phyloP scores from a whole-genome alignment of 495 filamentous ascomycete genomes.

The Neurospora discreta region DNA sequence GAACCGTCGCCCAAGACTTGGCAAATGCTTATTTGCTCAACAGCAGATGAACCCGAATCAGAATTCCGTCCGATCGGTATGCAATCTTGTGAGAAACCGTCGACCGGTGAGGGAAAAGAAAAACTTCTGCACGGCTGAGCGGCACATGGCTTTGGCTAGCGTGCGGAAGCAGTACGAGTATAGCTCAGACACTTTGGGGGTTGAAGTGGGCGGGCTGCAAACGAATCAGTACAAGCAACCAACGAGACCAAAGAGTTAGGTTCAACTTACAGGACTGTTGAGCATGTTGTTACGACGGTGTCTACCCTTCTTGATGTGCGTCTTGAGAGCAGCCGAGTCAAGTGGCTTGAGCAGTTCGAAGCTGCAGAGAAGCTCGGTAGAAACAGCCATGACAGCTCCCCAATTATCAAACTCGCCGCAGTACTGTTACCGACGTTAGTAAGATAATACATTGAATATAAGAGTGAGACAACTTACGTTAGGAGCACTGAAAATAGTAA shows the following conservation, averaged over 20 bases:
- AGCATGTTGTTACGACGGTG: slow-evolving; percentile 84
- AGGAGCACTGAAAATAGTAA: slow-evolving; percentile 95
- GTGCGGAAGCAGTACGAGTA: not conserved
- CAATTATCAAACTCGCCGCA: slow-evolving; percentile 99
- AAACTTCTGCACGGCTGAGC: not conserved
- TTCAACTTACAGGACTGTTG: slow-evolving; percentile 72
- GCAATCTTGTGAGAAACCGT: not conserved
- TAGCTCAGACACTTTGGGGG: slow-evolving; percentile 40
- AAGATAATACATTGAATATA: not conserved
- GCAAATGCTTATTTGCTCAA: not conserved
- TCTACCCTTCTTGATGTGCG: slow-evolving; percentile 95
- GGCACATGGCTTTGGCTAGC: not conserved
- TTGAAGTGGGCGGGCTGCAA: slow-evolving; percentile 32
- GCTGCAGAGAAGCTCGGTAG: slow-evolving; percentile 83
- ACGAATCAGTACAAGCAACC: slow-evolving; percentile 8
- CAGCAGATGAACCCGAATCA: not conserved
- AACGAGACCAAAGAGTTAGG: not conserved
- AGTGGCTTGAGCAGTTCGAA: slow-evolving; percentile 95
- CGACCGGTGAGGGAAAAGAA: not conserved
- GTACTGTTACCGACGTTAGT: slow-evolving; percentile 48
- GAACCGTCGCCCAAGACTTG: not conserved
- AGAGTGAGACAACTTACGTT: slow-evolving; percentile 55
- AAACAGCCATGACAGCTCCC: slow-evolving; percentile 98
- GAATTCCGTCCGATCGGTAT: not conserved
- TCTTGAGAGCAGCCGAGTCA: slow-evolving; percentile 94